Evolutionary conservation across 257 asterid species (phyloP).

Genomic region (Nicotiana tabacum): DNA sequence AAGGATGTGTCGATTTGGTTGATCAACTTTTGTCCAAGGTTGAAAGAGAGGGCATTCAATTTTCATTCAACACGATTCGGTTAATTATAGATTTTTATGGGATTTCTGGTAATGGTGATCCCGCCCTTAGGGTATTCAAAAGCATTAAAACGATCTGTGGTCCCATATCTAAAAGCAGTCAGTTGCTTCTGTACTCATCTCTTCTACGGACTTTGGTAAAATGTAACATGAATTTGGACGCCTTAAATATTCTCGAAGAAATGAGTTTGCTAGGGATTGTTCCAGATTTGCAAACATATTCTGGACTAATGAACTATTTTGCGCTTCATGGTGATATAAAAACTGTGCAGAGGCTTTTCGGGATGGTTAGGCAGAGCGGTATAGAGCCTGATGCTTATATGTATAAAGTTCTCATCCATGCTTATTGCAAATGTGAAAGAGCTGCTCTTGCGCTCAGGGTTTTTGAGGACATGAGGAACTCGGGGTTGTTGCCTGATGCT

Average conservation of each 20-base stretch:
- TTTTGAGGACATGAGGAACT: conserved; percentile 74
- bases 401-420: conserved; percentile 77
- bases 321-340: conserved; percentile 77
- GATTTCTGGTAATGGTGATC: conserved; percentile 54
- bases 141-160: conserved; percentile 47
- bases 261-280: conserved; percentile 58
- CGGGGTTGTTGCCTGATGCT: conserved; percentile 46
- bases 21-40: conserved; percentile 66
- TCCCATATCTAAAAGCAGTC: conserved; percentile 44
- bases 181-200: conserved; percentile 61
- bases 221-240: conserved; percentile 58
- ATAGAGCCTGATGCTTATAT: conserved; percentile 79
- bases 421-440: conserved; percentile 82
- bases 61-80: conserved; percentile 75
- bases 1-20: conserved; percentile 56
- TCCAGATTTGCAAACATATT: conserved; percentile 73
- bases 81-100: conserved; percentile 76
- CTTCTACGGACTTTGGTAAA: conserved; percentile 72
- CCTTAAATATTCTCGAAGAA: conserved; percentile 66
- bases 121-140: conserved; percentile 59
- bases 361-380: conserved; percentile 69
- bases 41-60: conserved; percentile 49
- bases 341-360: conserved; percentile 75
- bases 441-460: conserved; percentile 80
- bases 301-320: conserved; percentile 85